Conservation (phyloP, 2,329 filamentous ascomycete species). For the Ophiostoma sp. region DNA sequence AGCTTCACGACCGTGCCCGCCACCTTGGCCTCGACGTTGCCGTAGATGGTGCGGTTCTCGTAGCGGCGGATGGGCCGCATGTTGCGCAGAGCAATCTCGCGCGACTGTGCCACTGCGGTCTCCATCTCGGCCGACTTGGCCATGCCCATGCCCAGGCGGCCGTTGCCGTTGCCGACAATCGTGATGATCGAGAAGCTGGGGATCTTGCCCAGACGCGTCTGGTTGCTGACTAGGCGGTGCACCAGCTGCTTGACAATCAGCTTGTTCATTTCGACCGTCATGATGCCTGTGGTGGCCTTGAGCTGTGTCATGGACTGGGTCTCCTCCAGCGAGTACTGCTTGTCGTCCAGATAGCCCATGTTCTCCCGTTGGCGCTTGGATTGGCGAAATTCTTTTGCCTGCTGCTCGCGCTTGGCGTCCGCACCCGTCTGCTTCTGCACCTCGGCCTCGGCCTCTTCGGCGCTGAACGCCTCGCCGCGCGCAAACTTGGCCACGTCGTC, state of each 20-base stretch:
- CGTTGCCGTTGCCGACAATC: conserved; percentile 81
- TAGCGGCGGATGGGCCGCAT: conserved; percentile 90
- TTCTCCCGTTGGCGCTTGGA: not conserved
- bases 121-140: conserved; percentile 74
- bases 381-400: conserved; percentile 41
- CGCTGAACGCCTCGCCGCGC: conserved; percentile 6
- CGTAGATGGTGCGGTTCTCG: conserved; percentile 86
- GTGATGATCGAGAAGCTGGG: conserved; percentile 67
- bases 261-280: conserved; percentile 45
- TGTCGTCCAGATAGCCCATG: conserved; percentile 13
- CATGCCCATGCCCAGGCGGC: conserved; percentile 80
- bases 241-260: conserved; percentile 70
- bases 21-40: conserved; percentile 75
- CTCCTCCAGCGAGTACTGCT: conserved; percentile 8
- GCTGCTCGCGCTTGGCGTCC: conserved; percentile 47
- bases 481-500: conserved; percentile 12
- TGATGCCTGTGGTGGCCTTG: conserved; percentile 52
- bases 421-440: conserved; percentile 34
- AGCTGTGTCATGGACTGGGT: conserved; percentile 29
- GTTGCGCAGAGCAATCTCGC: conserved; percentile 77
- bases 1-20: conserved; percentile 82
- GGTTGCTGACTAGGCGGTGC: conserved; percentile 70
- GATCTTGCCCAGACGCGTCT: conserved; percentile 95
- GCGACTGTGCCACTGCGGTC: conserved; percentile 65
- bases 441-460: conserved; percentile 12